These are phyloP conservation scores for Coleophoma eucalyptorum DNA, from an alignment of 2,329 filamentous ascomycete genomes.

Conservation along the genomic window DNA sequence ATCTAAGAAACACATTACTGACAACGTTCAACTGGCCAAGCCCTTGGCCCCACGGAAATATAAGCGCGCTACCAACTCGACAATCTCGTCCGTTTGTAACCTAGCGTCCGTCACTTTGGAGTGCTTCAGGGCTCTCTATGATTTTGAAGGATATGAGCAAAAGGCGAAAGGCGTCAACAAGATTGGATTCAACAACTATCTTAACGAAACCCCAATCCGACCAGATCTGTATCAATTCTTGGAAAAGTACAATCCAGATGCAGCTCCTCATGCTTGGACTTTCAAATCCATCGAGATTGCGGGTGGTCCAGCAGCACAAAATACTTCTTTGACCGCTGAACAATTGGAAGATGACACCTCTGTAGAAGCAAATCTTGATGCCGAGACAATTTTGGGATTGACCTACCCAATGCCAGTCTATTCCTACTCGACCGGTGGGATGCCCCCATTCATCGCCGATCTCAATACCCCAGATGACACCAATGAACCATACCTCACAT, in stretches of 20 bases:
- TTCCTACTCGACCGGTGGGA: slow-evolving; percentile 52
- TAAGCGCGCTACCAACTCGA: slow-evolving; percentile 10
- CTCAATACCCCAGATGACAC: slow-evolving; percentile 9
- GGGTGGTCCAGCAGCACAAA: neutral
- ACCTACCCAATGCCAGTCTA: slow-evolving; percentile 48
- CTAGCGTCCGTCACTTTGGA: slow-evolving; percentile 35
- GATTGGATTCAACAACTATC: slow-evolving; percentile 46
- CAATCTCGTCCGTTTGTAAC: slow-evolving; percentile 9
- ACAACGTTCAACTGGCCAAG: slow-evolving; percentile 1
- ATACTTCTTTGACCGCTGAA: slow-evolving; percentile 34
- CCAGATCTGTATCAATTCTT: slow-evolving; percentile 44
- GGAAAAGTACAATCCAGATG: slow-evolving; percentile 27
- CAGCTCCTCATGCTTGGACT: neutral
- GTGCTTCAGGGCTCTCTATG: slow-evolving; percentile 46
- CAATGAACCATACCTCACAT: slow-evolving; percentile 65
- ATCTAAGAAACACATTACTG: slow-evolving; percentile 7
- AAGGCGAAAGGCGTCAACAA: slow-evolving; percentile 40
- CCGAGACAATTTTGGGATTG: slow-evolving; percentile 49
- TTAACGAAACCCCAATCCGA: slow-evolving; percentile 45
- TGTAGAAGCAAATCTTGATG: slow-evolving; percentile 36
- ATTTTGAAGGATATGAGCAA: slow-evolving; percentile 40
- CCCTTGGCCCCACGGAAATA: neutral
- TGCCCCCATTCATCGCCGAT: slow-evolving; percentile 48
- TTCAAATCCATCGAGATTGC: neutral
- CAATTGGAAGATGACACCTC: slow-evolving; percentile 12